phyloP scores from a whole-genome alignment of 169 alveolate genomes.

The Plasmodium malariae region DNA sequence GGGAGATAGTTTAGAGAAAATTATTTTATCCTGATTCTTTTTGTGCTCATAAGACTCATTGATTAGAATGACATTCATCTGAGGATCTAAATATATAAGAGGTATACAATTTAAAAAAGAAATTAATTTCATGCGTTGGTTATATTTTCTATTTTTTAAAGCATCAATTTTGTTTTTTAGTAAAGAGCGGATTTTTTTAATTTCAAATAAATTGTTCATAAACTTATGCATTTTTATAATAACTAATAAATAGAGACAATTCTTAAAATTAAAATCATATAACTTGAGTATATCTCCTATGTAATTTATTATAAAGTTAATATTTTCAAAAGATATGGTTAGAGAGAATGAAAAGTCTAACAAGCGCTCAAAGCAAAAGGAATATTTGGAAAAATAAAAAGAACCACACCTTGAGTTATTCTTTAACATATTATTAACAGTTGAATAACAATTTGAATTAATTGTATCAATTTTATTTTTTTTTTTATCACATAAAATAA shows the following conservation, averaged over 20 bases:
- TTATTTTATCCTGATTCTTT: conserved; percentile 31
- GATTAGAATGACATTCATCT: conserved; percentile 71
- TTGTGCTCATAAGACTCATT: conserved; percentile 56
- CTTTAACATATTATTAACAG: conserved; percentile 48
- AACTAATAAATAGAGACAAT: conserved; percentile 42
- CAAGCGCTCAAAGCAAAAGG: conserved; percentile 59
- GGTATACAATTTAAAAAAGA: conserved; percentile 55
- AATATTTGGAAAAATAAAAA: conserved; percentile 55
- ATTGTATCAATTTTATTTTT: conserved; percentile 41
- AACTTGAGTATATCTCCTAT: conserved; percentile 58
- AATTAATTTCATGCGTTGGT: conserved; percentile 11
- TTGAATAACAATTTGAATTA: conserved; percentile 49
- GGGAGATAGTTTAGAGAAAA: conserved; percentile 69
- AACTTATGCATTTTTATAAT: conserved; percentile 58
- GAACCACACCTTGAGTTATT: conserved; percentile 15
- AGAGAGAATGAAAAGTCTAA: conserved; percentile 58
- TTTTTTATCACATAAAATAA: conserved; percentile 62
- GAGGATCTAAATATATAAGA: conserved; percentile 53
- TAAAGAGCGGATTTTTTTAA: conserved; percentile 24
- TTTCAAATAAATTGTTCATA: conserved; percentile 63
- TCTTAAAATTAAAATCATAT: conserved; percentile 28
- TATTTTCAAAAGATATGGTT: conserved; percentile 32
- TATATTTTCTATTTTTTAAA: conserved; percentile 9
- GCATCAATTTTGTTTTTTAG: conserved; percentile 20
- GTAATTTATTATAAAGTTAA: conserved; percentile 38